Conservation (phyloP, 768 basidiomycete species). For the Termitomyces sp. region DNA sequence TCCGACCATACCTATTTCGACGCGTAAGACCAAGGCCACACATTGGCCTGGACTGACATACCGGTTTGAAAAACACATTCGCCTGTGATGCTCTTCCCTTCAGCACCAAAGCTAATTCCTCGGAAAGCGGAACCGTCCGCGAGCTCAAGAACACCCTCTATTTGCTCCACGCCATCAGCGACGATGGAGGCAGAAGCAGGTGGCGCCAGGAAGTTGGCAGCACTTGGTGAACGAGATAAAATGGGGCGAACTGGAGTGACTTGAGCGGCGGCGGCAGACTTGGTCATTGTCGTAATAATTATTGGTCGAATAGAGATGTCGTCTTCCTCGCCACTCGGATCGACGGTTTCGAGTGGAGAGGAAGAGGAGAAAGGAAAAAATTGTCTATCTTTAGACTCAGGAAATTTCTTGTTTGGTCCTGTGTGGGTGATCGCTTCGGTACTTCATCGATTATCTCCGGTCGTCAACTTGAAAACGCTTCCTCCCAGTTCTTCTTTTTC, state of each 20-base stretch:
- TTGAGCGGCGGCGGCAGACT: slow-evolving; percentile 23
- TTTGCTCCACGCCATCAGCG: slow-evolving; percentile 27
- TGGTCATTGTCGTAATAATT: slow-evolving; percentile 19
- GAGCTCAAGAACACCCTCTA: slow-evolving; percentile 82
- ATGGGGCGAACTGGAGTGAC: slow-evolving; percentile 35
- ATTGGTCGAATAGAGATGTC: slow-evolving; percentile 18
- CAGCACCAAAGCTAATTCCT: slow-evolving; percentile 92
- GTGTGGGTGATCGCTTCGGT: slow-evolving; percentile 1
- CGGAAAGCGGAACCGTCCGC: slow-evolving; percentile 85
- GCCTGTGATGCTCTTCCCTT: slow-evolving; percentile 87
- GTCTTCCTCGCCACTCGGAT: slow-evolving; percentile 52
- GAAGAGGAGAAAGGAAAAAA: slow-evolving; percentile 47
- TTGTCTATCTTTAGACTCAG: slow-evolving; percentile 33
- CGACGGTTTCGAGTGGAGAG: slow-evolving; percentile 42
- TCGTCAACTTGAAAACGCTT: neutral
- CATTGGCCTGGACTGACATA: slow-evolving; percentile 36
- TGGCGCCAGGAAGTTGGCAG: slow-evolving; percentile 31
- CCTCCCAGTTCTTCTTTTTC: neutral
- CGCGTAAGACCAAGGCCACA: slow-evolving; percentile 11
- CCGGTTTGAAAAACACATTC: slow-evolving; percentile 99
- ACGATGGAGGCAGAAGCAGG: slow-evolving; percentile 31
- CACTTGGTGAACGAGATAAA: slow-evolving; percentile 46
- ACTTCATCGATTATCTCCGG: neutral
- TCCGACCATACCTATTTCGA: slow-evolving; percentile 88
- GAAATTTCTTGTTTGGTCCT: slow-evolving; percentile 33